Evolutionary conservation across 179 eudicot genomes (phyloP).

Genomic region (Patellifolia procumbens): DNA sequence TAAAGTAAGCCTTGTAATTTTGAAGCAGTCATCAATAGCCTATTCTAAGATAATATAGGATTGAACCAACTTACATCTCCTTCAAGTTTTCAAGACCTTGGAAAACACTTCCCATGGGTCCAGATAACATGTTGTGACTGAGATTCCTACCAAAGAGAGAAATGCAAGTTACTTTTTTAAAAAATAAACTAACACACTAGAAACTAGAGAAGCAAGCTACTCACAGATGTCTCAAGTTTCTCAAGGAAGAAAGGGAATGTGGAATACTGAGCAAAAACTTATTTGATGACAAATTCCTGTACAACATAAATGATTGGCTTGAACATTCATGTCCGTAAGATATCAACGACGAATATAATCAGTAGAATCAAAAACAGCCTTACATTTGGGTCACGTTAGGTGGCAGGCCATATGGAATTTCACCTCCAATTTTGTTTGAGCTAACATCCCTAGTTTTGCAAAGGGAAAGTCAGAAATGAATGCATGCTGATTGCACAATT

Average conservation of each 20-base stretch:
- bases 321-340: background rate
- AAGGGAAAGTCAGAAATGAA: conserved; percentile 17
- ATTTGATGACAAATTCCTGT: conserved; percentile 79
- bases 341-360: background rate
- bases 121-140: conserved; percentile 76
- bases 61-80: conserved; percentile 61
- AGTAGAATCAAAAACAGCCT: conserved; percentile 25
- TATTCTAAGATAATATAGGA: background rate
- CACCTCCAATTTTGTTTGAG: conserved; percentile 62
- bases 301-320: conserved; percentile 2
- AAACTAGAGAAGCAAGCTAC: conserved; percentile 31
- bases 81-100: conserved; percentile 57
- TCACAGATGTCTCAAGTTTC: conserved; percentile 71
- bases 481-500: background rate
- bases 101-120: conserved; percentile 79
- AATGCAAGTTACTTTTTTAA: background rate
- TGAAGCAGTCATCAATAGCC: background rate
- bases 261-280: conserved; percentile 61
- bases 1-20: background rate
- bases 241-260: conserved; percentile 56
- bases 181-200: background rate
- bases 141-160: conserved; percentile 62
- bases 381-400: conserved; percentile 75
- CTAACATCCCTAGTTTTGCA: conserved; percentile 61
- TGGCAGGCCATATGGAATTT: conserved; percentile 74